phyloP scores from a whole-genome alignment of 2,329 filamentous ascomycete species.

The Diatrype stigma region DNA sequence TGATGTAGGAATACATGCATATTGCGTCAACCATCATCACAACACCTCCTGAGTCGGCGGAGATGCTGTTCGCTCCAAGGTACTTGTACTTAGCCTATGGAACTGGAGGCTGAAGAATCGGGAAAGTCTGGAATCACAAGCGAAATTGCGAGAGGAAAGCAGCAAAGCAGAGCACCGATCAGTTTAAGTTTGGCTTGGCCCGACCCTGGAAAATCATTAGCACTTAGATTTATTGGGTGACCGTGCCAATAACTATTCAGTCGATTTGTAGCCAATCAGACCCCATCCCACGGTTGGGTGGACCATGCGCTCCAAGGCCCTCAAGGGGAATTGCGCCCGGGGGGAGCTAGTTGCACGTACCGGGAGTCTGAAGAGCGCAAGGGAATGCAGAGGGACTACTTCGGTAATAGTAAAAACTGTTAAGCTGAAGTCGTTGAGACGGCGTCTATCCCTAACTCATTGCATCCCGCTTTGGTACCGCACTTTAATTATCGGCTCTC shows the following conservation, averaged over 20 bases:
- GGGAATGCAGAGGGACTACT: too few species aligned
- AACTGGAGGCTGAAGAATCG: constrained; percentile 35
- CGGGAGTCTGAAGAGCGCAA: too few species aligned
- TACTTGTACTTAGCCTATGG: too few species aligned
- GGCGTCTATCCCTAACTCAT: constrained; percentile 5
- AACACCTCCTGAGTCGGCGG: constrained; percentile 1
- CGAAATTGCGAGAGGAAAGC: constrained; percentile 44
- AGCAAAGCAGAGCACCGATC: not conserved
- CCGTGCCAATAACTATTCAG: not conserved
- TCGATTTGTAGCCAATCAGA: not conserved
- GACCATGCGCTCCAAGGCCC: too few species aligned
- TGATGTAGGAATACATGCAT: too few species aligned
- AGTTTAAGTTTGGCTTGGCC: not conserved
- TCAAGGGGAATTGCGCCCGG: too few species aligned
- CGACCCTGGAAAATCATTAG: constrained; percentile 6
- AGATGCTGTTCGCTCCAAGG: constrained; percentile 3
- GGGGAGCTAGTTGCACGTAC: too few species aligned
- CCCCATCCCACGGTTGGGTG: too few species aligned
- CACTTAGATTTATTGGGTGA: not conserved
- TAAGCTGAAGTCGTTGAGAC: constrained; percentile 4
- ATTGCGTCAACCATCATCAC: too few species aligned
- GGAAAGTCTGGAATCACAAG: constrained; percentile 41
- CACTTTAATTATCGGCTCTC: not conserved
- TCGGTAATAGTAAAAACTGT: constrained; percentile 8
- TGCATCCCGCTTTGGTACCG: constrained; percentile 9